Evolutionary conservation across 2,329 filamentous ascomycete genomes (phyloP).

Genomic region (Cryphonectria nitschkei): DNA sequence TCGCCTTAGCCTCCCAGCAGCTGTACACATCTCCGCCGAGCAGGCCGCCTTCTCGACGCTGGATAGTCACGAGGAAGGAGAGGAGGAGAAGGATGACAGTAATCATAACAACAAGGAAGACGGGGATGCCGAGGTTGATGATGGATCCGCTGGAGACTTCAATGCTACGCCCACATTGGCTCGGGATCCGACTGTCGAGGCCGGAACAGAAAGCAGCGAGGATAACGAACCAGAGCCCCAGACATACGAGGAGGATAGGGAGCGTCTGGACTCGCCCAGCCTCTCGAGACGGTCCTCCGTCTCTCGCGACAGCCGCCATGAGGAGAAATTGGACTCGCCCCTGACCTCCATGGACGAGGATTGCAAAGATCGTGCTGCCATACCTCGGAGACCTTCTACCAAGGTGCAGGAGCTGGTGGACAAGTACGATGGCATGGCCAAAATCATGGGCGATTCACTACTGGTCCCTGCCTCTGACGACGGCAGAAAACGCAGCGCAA

Average conservation of each 20-base stretch:
- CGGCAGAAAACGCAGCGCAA: conserved; percentile 20
- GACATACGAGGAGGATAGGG: conserved; percentile 1
- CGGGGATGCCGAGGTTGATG: neutral
- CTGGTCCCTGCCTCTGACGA: conserved; percentile 14
- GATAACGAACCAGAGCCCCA: neutral
- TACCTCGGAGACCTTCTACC: conserved; percentile 40
- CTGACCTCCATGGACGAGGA: conserved; percentile 52
- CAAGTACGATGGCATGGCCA: conserved; percentile 52
- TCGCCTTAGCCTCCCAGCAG: conserved; percentile 22
- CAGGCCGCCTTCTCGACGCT: conserved; percentile 26
- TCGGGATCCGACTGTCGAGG: neutral
- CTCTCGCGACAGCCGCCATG: conserved; percentile 38
- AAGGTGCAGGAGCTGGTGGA: conserved; percentile 57
- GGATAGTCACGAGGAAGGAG: conserved; percentile 23
- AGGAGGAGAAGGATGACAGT: conserved; percentile 13
- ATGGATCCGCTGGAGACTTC: neutral
- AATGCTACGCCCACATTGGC: neutral
- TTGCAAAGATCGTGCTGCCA: conserved; percentile 33
- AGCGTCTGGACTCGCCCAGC: conserved; percentile 17
- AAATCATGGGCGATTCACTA: conserved; percentile 24
- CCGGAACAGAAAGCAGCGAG: neutral
- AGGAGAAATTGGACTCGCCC: conserved; percentile 45
- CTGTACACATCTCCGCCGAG: conserved; percentile 24
- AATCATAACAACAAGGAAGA: neutral
- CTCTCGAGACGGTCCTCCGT: conserved; percentile 25